These are phyloP conservation scores for Fonsecaea pedrosoi DNA, from an alignment of 2,329 filamentous ascomycete genomes.

Conservation along the genomic window DNA sequence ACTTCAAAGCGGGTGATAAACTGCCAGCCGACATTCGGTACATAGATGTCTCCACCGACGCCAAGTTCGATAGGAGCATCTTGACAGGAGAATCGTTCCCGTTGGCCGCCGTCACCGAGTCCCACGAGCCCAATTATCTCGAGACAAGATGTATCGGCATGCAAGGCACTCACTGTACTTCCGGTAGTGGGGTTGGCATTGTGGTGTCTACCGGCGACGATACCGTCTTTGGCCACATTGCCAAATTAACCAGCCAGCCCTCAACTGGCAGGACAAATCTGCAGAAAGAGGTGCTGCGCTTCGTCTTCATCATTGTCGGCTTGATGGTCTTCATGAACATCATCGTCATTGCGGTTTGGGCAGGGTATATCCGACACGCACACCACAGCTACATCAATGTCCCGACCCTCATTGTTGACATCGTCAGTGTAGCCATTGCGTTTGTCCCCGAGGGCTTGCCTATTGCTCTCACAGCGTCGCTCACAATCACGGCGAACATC, in stretches of 20 bases:
- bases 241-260: conserved; percentile 72
- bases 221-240: conserved; percentile 78
- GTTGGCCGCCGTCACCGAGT: conserved; percentile 68
- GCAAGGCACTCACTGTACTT: conserved; percentile 79
- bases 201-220: conserved; percentile 73
- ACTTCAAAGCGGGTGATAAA: conserved; percentile 74
- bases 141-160: conserved; percentile 78
- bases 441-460: conserved; percentile 79
- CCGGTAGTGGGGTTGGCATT: conserved; percentile 69
- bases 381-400: conserved; percentile 76
- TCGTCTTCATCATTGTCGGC: conserved; percentile 72
- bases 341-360: conserved; percentile 72
- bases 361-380: conserved; percentile 69
- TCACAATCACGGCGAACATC: conserved; percentile 77
- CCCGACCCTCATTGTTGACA: conserved; percentile 73
- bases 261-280: conserved; percentile 72
- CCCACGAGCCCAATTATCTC: conserved; percentile 74
- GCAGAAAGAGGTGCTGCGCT: conserved; percentile 74
- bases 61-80: conserved; percentile 75
- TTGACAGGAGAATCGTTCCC: conserved; percentile 74
- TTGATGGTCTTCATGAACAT: conserved; percentile 61
- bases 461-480: conserved; percentile 71
- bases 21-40: conserved; percentile 76
- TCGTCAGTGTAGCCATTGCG: conserved; percentile 74
- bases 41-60: conserved; percentile 70